Percentiles rank a stretch among this genome's conserved stretches.
phyloP scores from a whole-genome alignment of 805 yeast species.

The Torulaspora maleeae region DNA sequence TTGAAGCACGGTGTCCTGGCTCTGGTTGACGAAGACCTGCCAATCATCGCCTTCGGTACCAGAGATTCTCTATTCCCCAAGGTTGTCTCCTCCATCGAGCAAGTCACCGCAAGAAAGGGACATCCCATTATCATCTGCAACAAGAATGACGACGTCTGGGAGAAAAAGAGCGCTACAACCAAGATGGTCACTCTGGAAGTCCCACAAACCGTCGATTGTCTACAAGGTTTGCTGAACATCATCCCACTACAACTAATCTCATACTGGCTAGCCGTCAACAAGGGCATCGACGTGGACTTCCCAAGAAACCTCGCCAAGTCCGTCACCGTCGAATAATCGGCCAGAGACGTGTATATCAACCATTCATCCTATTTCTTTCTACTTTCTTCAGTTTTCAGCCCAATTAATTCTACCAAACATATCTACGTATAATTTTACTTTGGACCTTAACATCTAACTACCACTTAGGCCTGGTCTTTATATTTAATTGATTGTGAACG shows the following conservation, averaged over 20 bases:
- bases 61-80: slow-evolving; percentile 95
- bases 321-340: slow-evolving; percentile 82
- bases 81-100: slow-evolving; percentile 91
- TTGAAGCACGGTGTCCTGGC: slow-evolving; percentile 98
- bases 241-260: slow-evolving; percentile 93
- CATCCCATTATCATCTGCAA: slow-evolving; percentile 91
- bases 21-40: slow-evolving; percentile 86
- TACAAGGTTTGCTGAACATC: slow-evolving; percentile 93
- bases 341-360: background rate
- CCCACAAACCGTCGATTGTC: slow-evolving; percentile 93
- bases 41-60: slow-evolving; percentile 94
- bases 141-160: slow-evolving; percentile 65
- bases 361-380: background rate
- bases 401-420: background rate
- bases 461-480: background rate
- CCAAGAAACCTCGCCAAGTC: slow-evolving; percentile 98
- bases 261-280: slow-evolving; percentile 92
- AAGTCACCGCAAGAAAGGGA: slow-evolving; percentile 95
- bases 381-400: background rate
- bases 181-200: slow-evolving; percentile 76
- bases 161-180: slow-evolving; percentile 35
- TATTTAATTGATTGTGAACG: background rate
- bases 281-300: slow-evolving; percentile 96
- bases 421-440: too few species aligned
- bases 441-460: background rate